Evolutionary conservation across 176 grass and related monocot genomes (phyloP), one percentile per base, ranked within the genome.

Genomic region (Urochloa ruziziensis): DNA sequence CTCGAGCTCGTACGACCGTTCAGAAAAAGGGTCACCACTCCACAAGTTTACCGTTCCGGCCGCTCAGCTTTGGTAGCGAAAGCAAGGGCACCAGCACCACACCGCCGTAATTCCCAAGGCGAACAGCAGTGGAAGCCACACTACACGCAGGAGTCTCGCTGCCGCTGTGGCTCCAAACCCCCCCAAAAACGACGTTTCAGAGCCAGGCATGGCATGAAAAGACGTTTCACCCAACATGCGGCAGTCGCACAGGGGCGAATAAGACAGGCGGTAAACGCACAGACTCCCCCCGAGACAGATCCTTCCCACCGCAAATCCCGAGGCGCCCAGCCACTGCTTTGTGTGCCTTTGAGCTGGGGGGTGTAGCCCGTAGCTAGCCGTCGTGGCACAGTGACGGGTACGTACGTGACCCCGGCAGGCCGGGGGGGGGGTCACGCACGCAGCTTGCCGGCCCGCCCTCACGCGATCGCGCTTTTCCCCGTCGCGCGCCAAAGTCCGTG

Each of bases 211-310:
- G 13, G 67, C 80, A 49, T 83, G 68, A 49, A 83, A 83, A 83
- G 80, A 72, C 80, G 68, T n/a, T n/a, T 47, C 18, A 6, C 3
- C 67, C 80, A 61, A 17, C 53, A 73, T 32, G 67, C 67, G 67
- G 67, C 37, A 16, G 30, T 21, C 68, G 13, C 19, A n/a, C n/a
- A n/a, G 57, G 23, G 64, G 74, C 75, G 42, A 80, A 33, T 43
- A 72, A 63, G 75, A 80, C 67, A 80, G 57, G 67, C 76, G 11
- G 76, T 86, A 86, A 80, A 80, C 67, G 82, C 81, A 10, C 12
- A 21, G 10, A 7, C 14, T 12, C 16, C 17, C 2, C 39, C 54
- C 58, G 35, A 44, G 73, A 70, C 43, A 56, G 60, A 80, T 74
- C 81, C 87, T 58, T 37, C 77, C 2, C 27, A 10, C 48, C 54